These are phyloP conservation scores for Hypomontagnella submonticulosa DNA, from an alignment of 495 filamentous ascomycete genomes.

Conservation along the genomic window DNA sequence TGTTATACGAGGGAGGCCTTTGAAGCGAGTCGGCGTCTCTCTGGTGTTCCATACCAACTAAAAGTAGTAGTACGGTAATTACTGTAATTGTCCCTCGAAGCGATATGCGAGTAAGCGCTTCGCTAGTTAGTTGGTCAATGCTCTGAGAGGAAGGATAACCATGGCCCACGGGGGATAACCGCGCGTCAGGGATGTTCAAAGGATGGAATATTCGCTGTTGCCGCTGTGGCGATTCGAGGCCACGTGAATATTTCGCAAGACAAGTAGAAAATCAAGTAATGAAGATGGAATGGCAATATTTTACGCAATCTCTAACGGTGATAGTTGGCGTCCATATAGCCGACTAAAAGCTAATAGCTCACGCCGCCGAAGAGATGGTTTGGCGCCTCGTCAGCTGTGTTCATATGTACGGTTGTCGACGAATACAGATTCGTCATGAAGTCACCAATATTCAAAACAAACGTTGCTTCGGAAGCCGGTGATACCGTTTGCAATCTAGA, in stretches of 20 bases:
- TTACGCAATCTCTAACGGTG: slow-evolving; percentile 21
- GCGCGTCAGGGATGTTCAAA: slow-evolving; percentile 15
- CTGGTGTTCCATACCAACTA: neutral
- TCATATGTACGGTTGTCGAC: too few relatives aligned
- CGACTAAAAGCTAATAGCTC: neutral
- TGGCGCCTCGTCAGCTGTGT: slow-evolving; percentile 9
- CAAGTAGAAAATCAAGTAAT: slow-evolving; percentile 7
- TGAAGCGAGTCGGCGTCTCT: neutral
- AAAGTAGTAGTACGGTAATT: neutral
- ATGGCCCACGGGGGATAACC: slow-evolving; percentile 10
- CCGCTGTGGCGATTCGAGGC: slow-evolving; percentile 17
- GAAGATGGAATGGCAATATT: slow-evolving; percentile 13
- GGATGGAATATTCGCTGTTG: slow-evolving; percentile 12
- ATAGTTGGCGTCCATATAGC: slow-evolving; percentile 9
- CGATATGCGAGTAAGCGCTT: slow-evolving; percentile 40
- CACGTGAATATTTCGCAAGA: slow-evolving; percentile 23
- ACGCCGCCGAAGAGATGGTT: slow-evolving; percentile 4
- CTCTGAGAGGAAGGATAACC: slow-evolving; percentile 6
- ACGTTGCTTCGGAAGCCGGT: slow-evolving; percentile 17
- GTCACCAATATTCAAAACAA: slow-evolving; percentile 1
- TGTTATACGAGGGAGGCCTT: too few relatives aligned
- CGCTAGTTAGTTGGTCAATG: slow-evolving; percentile 9
- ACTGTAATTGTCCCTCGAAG: slow-evolving; percentile 2
- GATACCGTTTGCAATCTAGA: slow-evolving; percentile 4
- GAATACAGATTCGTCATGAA: slow-evolving; percentile 1